Evolutionary conservation across 305 asterid genomes (phyloP).

Genomic region (Rubia balearica): DNA sequence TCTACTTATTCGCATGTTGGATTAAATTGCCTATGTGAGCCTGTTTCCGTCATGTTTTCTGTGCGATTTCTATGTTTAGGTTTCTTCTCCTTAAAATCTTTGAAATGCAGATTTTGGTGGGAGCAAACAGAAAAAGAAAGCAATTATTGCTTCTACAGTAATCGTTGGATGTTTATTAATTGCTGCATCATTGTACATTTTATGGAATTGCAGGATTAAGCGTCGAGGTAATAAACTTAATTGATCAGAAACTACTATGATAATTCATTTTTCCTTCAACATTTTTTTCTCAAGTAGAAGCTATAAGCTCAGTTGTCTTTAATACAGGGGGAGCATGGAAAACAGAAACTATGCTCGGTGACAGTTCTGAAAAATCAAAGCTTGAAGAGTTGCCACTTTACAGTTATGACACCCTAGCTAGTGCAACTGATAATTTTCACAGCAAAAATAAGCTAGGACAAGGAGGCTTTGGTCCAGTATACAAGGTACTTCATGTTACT

Average conservation of each 20-base stretch:
- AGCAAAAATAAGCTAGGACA: not conserved
- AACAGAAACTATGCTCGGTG: not conserved
- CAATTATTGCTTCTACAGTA: not conserved
- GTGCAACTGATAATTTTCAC: not conserved
- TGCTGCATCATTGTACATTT: not conserved
- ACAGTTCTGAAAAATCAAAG: not conserved
- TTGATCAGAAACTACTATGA: not conserved
- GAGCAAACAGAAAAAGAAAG: not conserved
- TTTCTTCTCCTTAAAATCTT: not conserved
- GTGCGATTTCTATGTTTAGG: not conserved
- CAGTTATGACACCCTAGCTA: not conserved
- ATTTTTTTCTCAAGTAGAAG: not conserved
- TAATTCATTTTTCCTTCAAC: not conserved
- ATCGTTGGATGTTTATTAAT: not conserved
- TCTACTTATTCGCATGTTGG: not conserved
- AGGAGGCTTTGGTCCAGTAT: not conserved
- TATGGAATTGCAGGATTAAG: not conserved
- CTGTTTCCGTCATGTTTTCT: not conserved
- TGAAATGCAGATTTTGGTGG: not conserved
- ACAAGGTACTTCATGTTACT: not conserved
- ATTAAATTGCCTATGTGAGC: not conserved
- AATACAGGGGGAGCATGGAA: not conserved
- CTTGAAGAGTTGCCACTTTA: not conserved
- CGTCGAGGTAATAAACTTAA: not conserved
- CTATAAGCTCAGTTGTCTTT: not conserved